These are phyloP conservation scores for Raphanus sativus DNA, from an alignment of 345 rosid species.

Conservation along the genomic window DNA sequence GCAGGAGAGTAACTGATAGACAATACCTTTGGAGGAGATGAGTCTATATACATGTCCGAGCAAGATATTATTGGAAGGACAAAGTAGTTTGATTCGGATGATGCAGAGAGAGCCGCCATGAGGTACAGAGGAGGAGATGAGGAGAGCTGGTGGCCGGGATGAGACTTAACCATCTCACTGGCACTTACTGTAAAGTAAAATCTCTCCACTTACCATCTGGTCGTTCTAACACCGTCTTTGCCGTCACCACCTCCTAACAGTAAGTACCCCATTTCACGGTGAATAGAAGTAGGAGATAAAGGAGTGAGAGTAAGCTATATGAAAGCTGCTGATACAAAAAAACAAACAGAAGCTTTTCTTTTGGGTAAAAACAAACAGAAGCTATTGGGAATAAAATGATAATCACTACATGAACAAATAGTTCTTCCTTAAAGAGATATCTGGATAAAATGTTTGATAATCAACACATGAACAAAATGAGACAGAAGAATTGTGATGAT, in stretches of 20 bases:
- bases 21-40: slow-evolving; percentile 30
- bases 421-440: neutral
- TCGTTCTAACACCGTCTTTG: slow-evolving; percentile 27
- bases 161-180: slow-evolving; percentile 19
- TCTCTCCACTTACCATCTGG: slow-evolving; percentile 32
- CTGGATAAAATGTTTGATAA: neutral
- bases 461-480: neutral
- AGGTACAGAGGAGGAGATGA: slow-evolving; percentile 34
- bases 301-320: neutral
- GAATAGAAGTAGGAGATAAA: slow-evolving; percentile 25
- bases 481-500: neutral
- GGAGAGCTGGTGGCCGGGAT: slow-evolving; percentile 40
- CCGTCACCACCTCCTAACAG: slow-evolving; percentile 39
- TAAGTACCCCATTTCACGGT: slow-evolving; percentile 33
- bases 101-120: slow-evolving; percentile 39
- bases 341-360: neutral
- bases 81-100: slow-evolving; percentile 36
- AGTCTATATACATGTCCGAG: slow-evolving; percentile 38
- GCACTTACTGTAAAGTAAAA: slow-evolving; percentile 29
- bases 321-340: neutral
- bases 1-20: neutral
- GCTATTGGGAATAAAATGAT: neutral
- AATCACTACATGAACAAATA: neutral
- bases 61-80: slow-evolving; percentile 35
- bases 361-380: no score